Percentiles rank a stretch among this genome's conserved stretches.
These are phyloP conservation scores for Trypanosoma rangeli DNA, from an alignment of 208 protist species.

Conservation along the genomic window DNA sequence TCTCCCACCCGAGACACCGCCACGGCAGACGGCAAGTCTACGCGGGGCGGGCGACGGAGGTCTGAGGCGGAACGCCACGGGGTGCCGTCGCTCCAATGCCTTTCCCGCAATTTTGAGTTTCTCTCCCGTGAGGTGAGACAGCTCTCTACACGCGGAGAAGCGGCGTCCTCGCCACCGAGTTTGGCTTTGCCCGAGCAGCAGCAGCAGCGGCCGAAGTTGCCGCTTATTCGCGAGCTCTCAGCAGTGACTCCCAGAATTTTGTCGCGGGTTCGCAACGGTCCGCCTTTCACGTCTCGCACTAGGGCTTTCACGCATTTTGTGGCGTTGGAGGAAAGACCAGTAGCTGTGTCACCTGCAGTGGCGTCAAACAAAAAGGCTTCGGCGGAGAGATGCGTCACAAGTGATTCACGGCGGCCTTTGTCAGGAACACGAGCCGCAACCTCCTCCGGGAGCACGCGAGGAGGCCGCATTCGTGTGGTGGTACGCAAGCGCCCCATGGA, in stretches of 20 bases:
- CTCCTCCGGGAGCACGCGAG: conserved; percentile 29
- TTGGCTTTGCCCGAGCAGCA: background rate
- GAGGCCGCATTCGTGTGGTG: conserved; percentile 75
- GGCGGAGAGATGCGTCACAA: background rate
- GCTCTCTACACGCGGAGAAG: conserved; percentile 1
- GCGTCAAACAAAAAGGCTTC: background rate
- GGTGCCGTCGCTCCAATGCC: conserved; percentile 25
- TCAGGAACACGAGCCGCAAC: background rate
- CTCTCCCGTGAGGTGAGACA: conserved; percentile 29
- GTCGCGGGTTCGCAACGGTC: background rate
- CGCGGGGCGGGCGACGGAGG: background rate
- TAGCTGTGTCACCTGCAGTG: background rate
- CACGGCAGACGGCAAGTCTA: background rate
- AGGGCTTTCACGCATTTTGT: background rate
- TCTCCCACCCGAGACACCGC: background rate
- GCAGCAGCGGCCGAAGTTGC: background rate
- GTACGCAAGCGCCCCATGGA: conserved; percentile 87
- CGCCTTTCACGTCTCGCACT: background rate
- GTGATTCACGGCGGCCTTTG: background rate
- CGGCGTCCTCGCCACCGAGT: background rate
- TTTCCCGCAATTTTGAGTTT: conserved; percentile 25
- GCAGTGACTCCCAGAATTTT: background rate
- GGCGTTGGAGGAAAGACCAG: background rate
- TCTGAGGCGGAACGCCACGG: background rate
- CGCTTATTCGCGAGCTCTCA: background rate